Base-by-base conservation (phyloP, 495 filamentous ascomycete species). In the Eremomyces bilateralis region DNA sequence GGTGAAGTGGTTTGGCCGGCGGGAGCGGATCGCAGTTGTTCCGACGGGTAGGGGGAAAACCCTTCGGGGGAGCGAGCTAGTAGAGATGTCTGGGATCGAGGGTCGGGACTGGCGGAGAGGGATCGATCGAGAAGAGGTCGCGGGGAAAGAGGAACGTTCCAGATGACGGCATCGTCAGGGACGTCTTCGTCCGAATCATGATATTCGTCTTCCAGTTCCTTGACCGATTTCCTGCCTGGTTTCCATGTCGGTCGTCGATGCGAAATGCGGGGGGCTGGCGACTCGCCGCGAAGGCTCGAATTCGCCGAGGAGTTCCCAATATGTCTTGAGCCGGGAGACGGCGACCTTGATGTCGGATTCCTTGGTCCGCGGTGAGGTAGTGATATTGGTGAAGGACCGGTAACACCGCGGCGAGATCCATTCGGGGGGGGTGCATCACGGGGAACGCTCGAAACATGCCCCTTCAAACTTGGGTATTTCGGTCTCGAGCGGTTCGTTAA, bases 131-230 rank as follows among this genome's bases (percentile, higher is more conserved):
- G 59, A 0, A 64, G 60, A 3, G 79, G 80, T 13, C 82, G 68
- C 6, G 88, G 88, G 5, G 83, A 92, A n/a, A 97, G 69, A 0
- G 88, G 88, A 4, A 97, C 79, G 46, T 95, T 95, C 62, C 81
- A 82, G 15, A 97, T 61, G 44, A 85, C 72, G 12, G 81, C 74
- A 44, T 90, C 88, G 36, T 90, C 81, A 3, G 88, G 88, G 16
- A 97, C 68, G 35, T 95, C 83, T 38, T 92, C 85, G 39, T 93
- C 88, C 8, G 71, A 73, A 38, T 91, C 80, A 51, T 84, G 66
- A 41, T 76, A 92, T 50, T 95, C 85, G 27, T 72, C 67, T 49
- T 94, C 90, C 21, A 85, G 48, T 35, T 93, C 76, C 38, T 78
- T 64, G 3, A 70, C 54, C 3, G 78, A 67, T 54, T 94, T 95